These are phyloP conservation scores for Plasmodium vinckei DNA, from an alignment of 169 alveolate genomes.

Conservation along the genomic window DNA sequence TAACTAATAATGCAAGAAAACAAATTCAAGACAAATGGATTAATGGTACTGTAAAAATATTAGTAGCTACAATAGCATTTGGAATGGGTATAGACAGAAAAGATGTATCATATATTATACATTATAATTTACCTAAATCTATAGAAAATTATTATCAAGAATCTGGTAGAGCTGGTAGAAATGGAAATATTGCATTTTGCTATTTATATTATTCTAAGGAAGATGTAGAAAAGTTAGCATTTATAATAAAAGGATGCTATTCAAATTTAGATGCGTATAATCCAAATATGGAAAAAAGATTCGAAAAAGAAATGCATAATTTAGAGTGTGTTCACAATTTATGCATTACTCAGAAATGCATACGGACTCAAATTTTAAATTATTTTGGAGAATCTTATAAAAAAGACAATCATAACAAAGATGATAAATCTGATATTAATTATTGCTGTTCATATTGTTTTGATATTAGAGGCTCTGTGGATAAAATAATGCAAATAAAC, in stretches of 20 bases:
- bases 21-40: slow-evolving; percentile 92
- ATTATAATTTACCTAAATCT: slow-evolving; percentile 95
- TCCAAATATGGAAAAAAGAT: slow-evolving; percentile 28
- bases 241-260: slow-evolving; percentile 36
- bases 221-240: slow-evolving; percentile 78
- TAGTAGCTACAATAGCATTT: slow-evolving; percentile 99
- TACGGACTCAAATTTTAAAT: slow-evolving; percentile 42
- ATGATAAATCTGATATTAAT: neutral
- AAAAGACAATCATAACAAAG: neutral
- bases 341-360: slow-evolving; percentile 51
- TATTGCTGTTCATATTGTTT: slow-evolving; percentile 62
- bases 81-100: slow-evolving; percentile 99
- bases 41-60: slow-evolving; percentile 91
- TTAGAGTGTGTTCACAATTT: slow-evolving; percentile 63
- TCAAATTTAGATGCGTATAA: slow-evolving; percentile 24
- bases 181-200: slow-evolving; percentile 91
- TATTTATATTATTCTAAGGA: slow-evolving; percentile 84
- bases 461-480: slow-evolving; percentile 37
- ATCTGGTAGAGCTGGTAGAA: slow-evolving; percentile 99
- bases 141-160: slow-evolving; percentile 96
- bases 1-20: slow-evolving; percentile 84
- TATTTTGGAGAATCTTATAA: slow-evolving; percentile 42
- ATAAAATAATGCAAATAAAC: slow-evolving; percentile 25
- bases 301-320: slow-evolving; percentile 61
- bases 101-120: slow-evolving; percentile 97